Evolutionary conservation across 345 rosid genomes (phyloP).

Genomic region (Carallia brachiata): DNA sequence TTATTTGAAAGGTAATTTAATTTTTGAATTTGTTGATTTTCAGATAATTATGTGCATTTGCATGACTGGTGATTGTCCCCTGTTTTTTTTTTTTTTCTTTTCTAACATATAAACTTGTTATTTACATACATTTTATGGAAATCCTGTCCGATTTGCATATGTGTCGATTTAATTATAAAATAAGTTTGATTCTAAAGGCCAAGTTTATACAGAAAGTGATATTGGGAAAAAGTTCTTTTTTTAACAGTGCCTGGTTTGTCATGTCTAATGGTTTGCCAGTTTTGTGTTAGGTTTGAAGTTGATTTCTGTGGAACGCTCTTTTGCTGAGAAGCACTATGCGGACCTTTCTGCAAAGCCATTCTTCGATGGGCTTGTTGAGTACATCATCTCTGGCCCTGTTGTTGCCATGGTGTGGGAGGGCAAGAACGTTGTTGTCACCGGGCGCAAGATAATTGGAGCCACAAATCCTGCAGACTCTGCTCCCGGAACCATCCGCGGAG

Average conservation of each 20-base stretch:
- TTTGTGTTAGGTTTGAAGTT: constrained; percentile 54
- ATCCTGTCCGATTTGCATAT: background rate
- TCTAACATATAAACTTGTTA: too few relatives aligned
- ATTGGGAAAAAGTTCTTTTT: background rate
- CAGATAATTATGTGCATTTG: background rate
- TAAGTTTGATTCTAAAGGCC: too few relatives aligned
- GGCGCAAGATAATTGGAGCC: constrained; percentile 90
- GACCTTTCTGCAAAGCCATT: constrained; percentile 87
- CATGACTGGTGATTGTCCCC: too few relatives aligned
- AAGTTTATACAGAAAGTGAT: too few relatives aligned
- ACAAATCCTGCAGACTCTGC: constrained; percentile 89
- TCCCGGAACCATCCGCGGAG: constrained; percentile 97
- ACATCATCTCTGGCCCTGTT: constrained; percentile 82
- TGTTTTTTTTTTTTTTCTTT: too few relatives aligned
- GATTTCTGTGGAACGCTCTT: constrained; percentile 54
- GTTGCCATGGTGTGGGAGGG: constrained; percentile 99
- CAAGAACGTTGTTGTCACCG: constrained; percentile 67
- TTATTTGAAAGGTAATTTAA: constrained; percentile 63
- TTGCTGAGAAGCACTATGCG: constrained; percentile 80
- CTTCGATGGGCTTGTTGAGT: constrained; percentile 77
- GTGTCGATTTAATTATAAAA: background rate
- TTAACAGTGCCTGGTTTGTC: background rate
- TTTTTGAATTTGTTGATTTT: background rate
- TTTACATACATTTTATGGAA: too few relatives aligned
- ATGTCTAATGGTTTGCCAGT: background rate